A percentile compares a stretch with the other conserved stretches of the same genome.
phyloP scores from a whole-genome alignment of 371 early-diverging fungal species.

The Zychaea mexicana region DNA sequence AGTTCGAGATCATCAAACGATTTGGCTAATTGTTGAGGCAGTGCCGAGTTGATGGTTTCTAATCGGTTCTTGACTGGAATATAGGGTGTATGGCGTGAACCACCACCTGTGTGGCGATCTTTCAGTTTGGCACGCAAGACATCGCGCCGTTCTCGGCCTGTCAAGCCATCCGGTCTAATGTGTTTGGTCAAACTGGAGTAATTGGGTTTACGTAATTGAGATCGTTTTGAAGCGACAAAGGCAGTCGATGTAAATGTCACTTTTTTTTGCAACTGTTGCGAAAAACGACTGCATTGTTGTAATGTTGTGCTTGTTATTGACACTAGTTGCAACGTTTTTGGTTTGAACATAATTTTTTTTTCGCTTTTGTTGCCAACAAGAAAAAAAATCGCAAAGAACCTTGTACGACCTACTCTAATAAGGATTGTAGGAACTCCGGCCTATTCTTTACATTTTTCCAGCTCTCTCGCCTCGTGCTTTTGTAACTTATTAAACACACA shows the following conservation, averaged over 20 bases:
- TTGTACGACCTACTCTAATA: too few species aligned
- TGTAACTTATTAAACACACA: too few species aligned
- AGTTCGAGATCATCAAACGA: conserved; percentile 65
- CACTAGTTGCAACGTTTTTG: background rate
- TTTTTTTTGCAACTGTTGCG: background rate
- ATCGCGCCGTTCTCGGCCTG: conserved; percentile 47
- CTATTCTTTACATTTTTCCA: too few species aligned
- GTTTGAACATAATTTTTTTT: too few species aligned
- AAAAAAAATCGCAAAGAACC: too few species aligned
- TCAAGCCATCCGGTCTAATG: conserved; percentile 45
- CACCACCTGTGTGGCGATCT: conserved; percentile 15
- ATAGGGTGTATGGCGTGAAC: conserved; percentile 31
- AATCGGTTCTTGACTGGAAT: conserved; percentile 52
- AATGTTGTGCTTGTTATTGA: background rate
- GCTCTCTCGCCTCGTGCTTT: background rate
- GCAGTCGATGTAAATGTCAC: background rate
- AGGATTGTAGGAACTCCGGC: too few species aligned
- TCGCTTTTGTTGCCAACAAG: too few species aligned
- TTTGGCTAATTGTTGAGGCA: conserved; percentile 45
- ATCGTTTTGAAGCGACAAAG: conserved; percentile 27
- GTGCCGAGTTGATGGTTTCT: conserved; percentile 39
- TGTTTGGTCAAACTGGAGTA: conserved; percentile 52
- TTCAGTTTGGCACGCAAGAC: conserved; percentile 29
- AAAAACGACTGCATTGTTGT: too few species aligned
- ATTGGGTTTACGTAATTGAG: conserved; percentile 45